Evolutionary conservation across 2,329 filamentous ascomycete species (phyloP), one percentile per base, ranked within the genome.

Genomic region (Arthrinium phaeospermum): DNA sequence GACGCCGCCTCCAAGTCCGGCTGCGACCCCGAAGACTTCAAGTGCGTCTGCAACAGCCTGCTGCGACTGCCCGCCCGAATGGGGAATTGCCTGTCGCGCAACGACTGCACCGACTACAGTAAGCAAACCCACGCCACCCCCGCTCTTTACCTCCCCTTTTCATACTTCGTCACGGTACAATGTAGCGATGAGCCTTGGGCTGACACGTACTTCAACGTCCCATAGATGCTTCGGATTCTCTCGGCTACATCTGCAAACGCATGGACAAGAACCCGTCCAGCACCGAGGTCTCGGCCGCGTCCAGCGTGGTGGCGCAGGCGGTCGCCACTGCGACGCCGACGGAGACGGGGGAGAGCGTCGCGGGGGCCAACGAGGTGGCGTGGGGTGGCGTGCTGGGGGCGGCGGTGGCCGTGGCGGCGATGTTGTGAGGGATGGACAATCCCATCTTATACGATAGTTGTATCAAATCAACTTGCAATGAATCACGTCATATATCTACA

Each of bases 21-120:
- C 41, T 68, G 67, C 67, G 46, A 24, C 41, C 67, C 67, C n/a
- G 67, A 68, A 41, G 67, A 68, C 67, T 68, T 68, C 41, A 30
- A 68, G 24, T 68, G 67, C 41, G 41, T 68, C 67, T 68, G 67
- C 41, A 46, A 68, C 24, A 68, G 67, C 41, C 67, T 46, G 13
- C 3, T 68, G 34, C 41, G 45, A n/a, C 24, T 47, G 24, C 67
- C 67, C 44, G 14, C 16, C 67, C 67, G 67, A 1, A 68, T 68
- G 67, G 67, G 41, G 24, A 30, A n/a, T 4, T 68, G 67, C 41
- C n/a, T 68, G 13, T 16, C n/a, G 44, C n/a, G 13, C 41, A 30
- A 47, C 24, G 13, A 47, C 24, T 68, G 64, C 37, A 68, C n/a
- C 14, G n/a, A 16, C 4, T 30, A 27, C n/a, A 30, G 67, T 68